Base-by-base conservation (phyloP, 805 yeast species). In the Wickerhamiella galacta region DNA sequence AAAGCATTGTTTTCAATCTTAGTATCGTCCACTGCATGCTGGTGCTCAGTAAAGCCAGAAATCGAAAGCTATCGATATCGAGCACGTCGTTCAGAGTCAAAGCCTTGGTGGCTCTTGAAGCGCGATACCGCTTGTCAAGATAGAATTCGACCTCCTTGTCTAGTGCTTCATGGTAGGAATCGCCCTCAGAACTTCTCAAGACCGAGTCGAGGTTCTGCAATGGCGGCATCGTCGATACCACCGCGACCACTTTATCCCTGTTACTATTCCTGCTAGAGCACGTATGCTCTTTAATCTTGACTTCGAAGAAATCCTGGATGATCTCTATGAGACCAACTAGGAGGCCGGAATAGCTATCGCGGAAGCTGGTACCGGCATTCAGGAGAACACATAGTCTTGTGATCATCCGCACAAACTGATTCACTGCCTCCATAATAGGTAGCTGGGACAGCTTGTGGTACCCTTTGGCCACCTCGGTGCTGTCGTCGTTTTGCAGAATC, bases 281-380 rank as follows among this genome's bases (percentile, higher is more conserved):
- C 35, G 34, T 24, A 4, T 28, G 22, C 14, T 37, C 43, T 7
- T 40, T 33, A 34, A 30, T 39, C 19, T 37, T 36, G 14, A 33
- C 29, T 4, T 28, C 28, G 27, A 43, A 39, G 28, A 25, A 40
- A 19, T 36, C 32, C 15, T 37, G 18, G 4, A 37, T 22, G 16
- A 42, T 44, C 30, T 41, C 38, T 35, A 49, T 37, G 27, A 49
- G 38, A 4, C 41, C 40, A 6, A 56, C 39, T n/a, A 56, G 37
- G 28, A 56, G 40, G 4, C 36, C 31, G 0, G 71, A 68, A 48
- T 72, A 71, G 18, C 68, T 72, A 24, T 61, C 57, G 34, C 82
- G 63, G 45, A 64, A 77, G 28, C 64, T 57, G 20, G 68, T 53
- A 3, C 79, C 70, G 3, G 81, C 72, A 47, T 72, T 75, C 34